Evolutionary conservation across 176 grass and related monocot genomes (phyloP).

Genomic region (Oryza glaberrima): DNA sequence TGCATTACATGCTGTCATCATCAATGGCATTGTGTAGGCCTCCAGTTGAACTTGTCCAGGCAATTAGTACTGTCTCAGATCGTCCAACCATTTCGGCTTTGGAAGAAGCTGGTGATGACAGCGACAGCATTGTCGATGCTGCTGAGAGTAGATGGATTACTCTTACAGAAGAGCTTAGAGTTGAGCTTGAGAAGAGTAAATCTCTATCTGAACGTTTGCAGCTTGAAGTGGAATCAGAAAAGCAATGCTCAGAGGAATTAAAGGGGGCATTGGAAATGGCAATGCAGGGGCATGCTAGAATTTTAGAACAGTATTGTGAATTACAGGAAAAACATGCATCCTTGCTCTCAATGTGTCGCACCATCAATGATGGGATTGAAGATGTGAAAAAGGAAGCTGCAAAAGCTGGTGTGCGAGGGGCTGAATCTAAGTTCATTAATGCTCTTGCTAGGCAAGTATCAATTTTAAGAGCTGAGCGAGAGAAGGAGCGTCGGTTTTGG

Average conservation of each 20-base stretch:
- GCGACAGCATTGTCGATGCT: slow-evolving; percentile 12
- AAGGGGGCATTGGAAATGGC: slow-evolving; percentile 69
- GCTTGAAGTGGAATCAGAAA: slow-evolving; percentile 60
- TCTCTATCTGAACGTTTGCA: slow-evolving; percentile 40
- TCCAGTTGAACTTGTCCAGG: slow-evolving; percentile 34
- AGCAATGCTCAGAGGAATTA: slow-evolving; percentile 62
- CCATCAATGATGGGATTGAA: slow-evolving; percentile 60
- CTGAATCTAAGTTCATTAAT: slow-evolving; percentile 64
- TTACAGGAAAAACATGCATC: slow-evolving; percentile 63
- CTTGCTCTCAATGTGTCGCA: slow-evolving; percentile 45
- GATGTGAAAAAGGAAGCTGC: slow-evolving; percentile 64
- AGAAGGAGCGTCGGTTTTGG: slow-evolving; percentile 16
- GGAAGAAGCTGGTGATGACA: slow-evolving; percentile 31
- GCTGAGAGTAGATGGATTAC: slow-evolving; percentile 61
- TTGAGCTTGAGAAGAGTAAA: slow-evolving; percentile 49
- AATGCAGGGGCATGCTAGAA: slow-evolving; percentile 64
- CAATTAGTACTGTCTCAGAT: not conserved
- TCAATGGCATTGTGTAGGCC: slow-evolving; percentile 20
- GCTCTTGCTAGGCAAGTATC: slow-evolving; percentile 55
- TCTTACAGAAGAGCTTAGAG: slow-evolving; percentile 58
- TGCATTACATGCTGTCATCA: slow-evolving; percentile 49
- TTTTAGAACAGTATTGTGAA: slow-evolving; percentile 70
- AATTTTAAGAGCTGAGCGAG: slow-evolving; percentile 42
- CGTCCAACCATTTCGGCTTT: slow-evolving; percentile 24
- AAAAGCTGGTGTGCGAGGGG: slow-evolving; percentile 59